Evolutionary conservation across 352 stramenopile species (phyloP).

Genomic region (Phytophthora aleatoria): DNA sequence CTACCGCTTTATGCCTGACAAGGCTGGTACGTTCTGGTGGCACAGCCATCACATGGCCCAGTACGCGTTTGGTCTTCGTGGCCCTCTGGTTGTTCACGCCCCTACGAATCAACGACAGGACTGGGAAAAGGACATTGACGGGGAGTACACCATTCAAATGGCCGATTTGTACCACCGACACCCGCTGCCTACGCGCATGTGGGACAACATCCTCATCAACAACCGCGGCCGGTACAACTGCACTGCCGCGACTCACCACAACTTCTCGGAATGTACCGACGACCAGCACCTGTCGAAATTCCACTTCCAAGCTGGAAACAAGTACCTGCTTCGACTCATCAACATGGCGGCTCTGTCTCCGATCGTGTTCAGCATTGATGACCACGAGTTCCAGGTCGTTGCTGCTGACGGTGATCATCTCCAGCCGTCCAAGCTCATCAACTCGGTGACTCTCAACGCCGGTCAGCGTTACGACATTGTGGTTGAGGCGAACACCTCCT

Average conservation of each 20-base stretch:
- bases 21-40: slow-evolving; percentile 46
- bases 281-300: slow-evolving; percentile 32
- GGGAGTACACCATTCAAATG: slow-evolving; percentile 36
- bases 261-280: slow-evolving; percentile 22
- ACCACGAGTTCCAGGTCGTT: slow-evolving; percentile 42
- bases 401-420: slow-evolving; percentile 37
- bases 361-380: slow-evolving; percentile 47
- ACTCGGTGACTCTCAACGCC: slow-evolving; percentile 31
- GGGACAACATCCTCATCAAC: slow-evolving; percentile 48
- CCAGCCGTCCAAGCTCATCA: slow-evolving; percentile 35
- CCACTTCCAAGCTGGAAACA: slow-evolving; percentile 32
- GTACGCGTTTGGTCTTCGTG: slow-evolving; percentile 43
- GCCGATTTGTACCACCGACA: slow-evolving; percentile 39
- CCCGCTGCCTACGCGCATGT: slow-evolving; percentile 19
- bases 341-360: slow-evolving; percentile 44
- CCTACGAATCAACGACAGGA: slow-evolving; percentile 15
- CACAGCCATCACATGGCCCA: slow-evolving; percentile 38
- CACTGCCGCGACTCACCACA: slow-evolving; percentile 19
- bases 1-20: slow-evolving; percentile 37
- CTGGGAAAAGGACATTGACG: slow-evolving; percentile 29
- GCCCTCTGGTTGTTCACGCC: slow-evolving; percentile 36
- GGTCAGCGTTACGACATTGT: slow-evolving; percentile 44
- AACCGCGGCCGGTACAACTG: slow-evolving; percentile 47
- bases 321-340: slow-evolving; percentile 44
- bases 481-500: slow-evolving; percentile 23